Base-by-base conservation (phyloP, 345 rosid genomes). In the sweet orange (Citrus sinensis) region DNA sequence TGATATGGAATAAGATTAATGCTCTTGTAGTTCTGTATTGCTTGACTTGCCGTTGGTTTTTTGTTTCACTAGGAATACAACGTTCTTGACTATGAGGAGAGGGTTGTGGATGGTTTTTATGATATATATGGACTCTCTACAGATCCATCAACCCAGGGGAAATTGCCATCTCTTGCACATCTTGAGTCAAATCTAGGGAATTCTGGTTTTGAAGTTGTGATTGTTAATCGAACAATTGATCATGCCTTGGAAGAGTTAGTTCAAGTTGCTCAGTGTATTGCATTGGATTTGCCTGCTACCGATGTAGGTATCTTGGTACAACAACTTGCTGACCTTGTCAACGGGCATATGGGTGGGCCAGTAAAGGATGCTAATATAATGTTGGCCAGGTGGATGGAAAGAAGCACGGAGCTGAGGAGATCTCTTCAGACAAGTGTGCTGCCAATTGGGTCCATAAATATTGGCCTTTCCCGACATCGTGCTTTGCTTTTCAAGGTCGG, bases 401-500 rank as follows among this genome's bases (percentile, higher is more conserved):
- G 87, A 81, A 92, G 89, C 87, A 87, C 84, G 10, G 97, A 92
- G 84, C 87, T 93, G 79, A 92, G 94, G 88, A 88, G 91, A 46
- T 88, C 94, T 68, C 89, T 89, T 69, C 93, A 89, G 11, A 88
- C 98, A 32, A 89, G 92, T 79, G 87, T 93, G 64, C 84, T 97
- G 83, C 99, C 98, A 64, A 88, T 97, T 85, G 99, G 99, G 39
- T 90, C 96, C 79, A 81, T 97, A 80, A 83, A 88, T 83, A 89
- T 91, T 78, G 99, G 99, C 73, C 83, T 97, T 58, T 92, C 98
- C 54, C 87, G 99, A 70, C 98, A 97, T 76, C 99, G 99, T 77
- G 97, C 99, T 80, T 88, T 97, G 81, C 98, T 97, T 87, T 97
- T 97, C 86, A 97, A 97, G 99, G 99, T 94, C 55, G 72, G 87